A percentile compares a stretch with the other conserved stretches of the same genome.
phyloP scores from a whole-genome alignment of 768 basidiomycete species.

The Psilocybe sp. region DNA sequence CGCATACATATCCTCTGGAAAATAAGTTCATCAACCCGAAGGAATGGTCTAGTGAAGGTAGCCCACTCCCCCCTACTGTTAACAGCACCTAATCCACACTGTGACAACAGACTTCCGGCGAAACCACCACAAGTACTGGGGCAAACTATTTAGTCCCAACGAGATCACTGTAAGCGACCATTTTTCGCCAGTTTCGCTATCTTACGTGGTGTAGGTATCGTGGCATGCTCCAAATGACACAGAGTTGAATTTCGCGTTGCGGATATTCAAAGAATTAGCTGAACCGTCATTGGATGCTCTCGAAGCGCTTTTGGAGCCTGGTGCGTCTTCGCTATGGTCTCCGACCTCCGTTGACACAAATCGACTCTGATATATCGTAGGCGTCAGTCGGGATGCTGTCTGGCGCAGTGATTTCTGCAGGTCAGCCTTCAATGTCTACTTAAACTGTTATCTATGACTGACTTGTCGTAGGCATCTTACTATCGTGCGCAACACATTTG shows the following conservation, averaged over 20 bases:
- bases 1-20: constrained; percentile 79
- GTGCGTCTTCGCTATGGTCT: constrained; percentile 25
- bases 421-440: constrained; percentile 28
- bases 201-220: constrained; percentile 38
- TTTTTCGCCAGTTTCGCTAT: background rate
- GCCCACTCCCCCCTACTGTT: constrained; percentile 1
- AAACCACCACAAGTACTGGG: constrained; percentile 77
- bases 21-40: constrained; percentile 78
- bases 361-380: constrained; percentile 23
- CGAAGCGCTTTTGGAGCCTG: constrained; percentile 52
- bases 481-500: constrained; percentile 71
- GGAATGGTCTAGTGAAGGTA: constrained; percentile 74
- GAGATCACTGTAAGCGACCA: constrained; percentile 60
- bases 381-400: constrained; percentile 46
- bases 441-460: background rate
- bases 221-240: constrained; percentile 75
- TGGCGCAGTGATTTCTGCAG: constrained; percentile 91
- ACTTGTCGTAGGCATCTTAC: constrained; percentile 51
- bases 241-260: constrained; percentile 76
- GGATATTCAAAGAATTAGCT: constrained; percentile 64
- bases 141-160: constrained; percentile 66
- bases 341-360: background rate
- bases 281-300: constrained; percentile 59
- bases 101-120: constrained; percentile 53
- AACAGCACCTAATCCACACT: background rate